phyloP scores from a whole-genome alignment of 495 filamentous ascomycete genomes.

The Staphylotrichum longicolle region DNA sequence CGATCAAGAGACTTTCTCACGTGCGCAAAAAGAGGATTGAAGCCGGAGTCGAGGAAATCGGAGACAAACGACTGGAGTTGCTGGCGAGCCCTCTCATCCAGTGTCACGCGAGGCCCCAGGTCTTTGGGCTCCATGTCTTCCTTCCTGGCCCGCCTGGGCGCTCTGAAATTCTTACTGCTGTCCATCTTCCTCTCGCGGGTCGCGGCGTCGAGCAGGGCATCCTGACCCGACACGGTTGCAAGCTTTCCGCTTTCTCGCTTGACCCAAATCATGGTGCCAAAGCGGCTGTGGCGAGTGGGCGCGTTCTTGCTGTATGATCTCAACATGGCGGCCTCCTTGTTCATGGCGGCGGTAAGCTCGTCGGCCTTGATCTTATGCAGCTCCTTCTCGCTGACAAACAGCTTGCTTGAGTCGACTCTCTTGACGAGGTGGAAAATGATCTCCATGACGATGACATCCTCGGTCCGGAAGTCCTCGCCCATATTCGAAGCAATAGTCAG shows the following conservation, averaged over 20 bases:
- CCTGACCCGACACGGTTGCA: slow-evolving; percentile 84
- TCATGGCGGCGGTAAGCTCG: slow-evolving; percentile 70
- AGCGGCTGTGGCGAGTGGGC: slow-evolving; percentile 87
- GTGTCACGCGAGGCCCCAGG: slow-evolving; percentile 66
- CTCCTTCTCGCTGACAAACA: slow-evolving; percentile 80
- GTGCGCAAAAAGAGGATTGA: slow-evolving; percentile 89
- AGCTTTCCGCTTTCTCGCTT: slow-evolving; percentile 79
- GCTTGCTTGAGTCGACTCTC: slow-evolving; percentile 77
- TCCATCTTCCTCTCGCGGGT: slow-evolving; percentile 84
- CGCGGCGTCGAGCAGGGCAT: slow-evolving; percentile 70
- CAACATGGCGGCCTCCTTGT: slow-evolving; percentile 76
- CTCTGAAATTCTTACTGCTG: slow-evolving; percentile 83
- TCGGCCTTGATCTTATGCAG: slow-evolving; percentile 62
- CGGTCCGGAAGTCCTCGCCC: slow-evolving; percentile 83
- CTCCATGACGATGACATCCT: slow-evolving; percentile 84
- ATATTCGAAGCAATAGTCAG: slow-evolving; percentile 86
- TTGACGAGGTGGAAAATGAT: slow-evolving; percentile 89
- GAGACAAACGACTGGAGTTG: slow-evolving; percentile 81
- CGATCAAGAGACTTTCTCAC: slow-evolving; percentile 86
- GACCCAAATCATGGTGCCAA: slow-evolving; percentile 97
- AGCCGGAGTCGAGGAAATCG: slow-evolving; percentile 91
- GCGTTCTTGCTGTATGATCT: slow-evolving; percentile 73
- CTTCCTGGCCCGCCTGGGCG: slow-evolving; percentile 62
- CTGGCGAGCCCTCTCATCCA: slow-evolving; percentile 65
- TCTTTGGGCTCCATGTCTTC: slow-evolving; percentile 68